Percentiles rank a stretch among this genome's conserved stretches.
phyloP scores from a whole-genome alignment of 495 filamentous ascomycete species.

The Lophiotrema nucula region DNA sequence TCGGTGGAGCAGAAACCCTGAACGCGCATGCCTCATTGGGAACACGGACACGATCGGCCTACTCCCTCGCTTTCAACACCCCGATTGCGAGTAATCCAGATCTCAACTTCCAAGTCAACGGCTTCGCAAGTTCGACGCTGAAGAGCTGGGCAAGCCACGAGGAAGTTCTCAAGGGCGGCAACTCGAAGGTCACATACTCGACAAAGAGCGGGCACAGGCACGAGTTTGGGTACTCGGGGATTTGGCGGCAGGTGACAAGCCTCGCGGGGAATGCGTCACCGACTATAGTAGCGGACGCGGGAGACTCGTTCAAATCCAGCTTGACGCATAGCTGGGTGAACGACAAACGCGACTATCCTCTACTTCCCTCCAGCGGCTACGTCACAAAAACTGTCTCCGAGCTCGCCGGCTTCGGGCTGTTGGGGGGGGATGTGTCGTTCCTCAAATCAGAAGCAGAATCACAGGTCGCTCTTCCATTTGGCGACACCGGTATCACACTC shows the following conservation, averaged over 20 bases:
- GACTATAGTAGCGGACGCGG: conserved; percentile 77
- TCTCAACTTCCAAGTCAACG: conserved; percentile 70
- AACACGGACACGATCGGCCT: conserved; percentile 84
- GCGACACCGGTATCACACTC: conserved; percentile 72
- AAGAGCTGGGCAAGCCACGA: conserved; percentile 93
- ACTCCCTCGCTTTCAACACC: conserved; percentile 76
- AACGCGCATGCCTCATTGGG: conserved; percentile 81
- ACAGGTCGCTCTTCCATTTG: conserved; percentile 68
- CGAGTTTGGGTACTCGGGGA: conserved; percentile 72
- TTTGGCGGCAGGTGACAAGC: conserved; percentile 85
- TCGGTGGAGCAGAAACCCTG: conserved; percentile 90
- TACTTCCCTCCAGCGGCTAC: conserved; percentile 79
- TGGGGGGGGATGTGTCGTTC: conserved; percentile 88
- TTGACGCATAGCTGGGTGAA: conserved; percentile 76
- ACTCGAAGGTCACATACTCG: conserved; percentile 71
- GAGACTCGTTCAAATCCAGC: conserved; percentile 86
- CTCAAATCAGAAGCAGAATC: conserved; percentile 83
- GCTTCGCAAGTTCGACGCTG: conserved; percentile 72
- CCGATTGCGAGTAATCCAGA: conserved; percentile 82
- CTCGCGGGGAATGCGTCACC: conserved; percentile 72
- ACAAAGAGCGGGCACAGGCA: conserved; percentile 58
- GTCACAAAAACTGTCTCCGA: conserved; percentile 74
- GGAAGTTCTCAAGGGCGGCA: conserved; percentile 79
- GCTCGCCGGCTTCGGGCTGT: conserved; percentile 78
- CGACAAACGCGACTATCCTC: conserved; percentile 75